Evolutionary conservation across 1,139 yeast species (phyloP).

Genomic region (Geotrichum restrictum): DNA sequence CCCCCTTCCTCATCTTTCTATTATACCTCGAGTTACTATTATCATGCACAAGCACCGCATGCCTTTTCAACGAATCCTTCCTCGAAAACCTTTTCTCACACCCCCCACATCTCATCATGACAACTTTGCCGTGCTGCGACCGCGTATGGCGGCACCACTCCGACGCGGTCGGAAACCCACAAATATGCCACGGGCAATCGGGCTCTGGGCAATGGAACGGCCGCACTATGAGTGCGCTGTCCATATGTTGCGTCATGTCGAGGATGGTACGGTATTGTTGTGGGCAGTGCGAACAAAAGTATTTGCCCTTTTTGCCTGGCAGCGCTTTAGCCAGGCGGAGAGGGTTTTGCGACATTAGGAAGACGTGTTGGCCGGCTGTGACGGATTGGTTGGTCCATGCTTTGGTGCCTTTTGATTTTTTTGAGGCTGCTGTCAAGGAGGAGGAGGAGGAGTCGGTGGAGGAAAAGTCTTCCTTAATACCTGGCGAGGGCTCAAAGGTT

Average conservation of each 20-base stretch:
- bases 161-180: constrained; percentile 58
- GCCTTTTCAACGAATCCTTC: constrained; percentile 31
- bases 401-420: constrained; percentile 2
- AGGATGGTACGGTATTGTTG: constrained; percentile 42
- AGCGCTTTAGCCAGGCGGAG: constrained; percentile 10
- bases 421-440: too few relatives aligned
- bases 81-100: constrained; percentile 57
- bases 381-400: constrained; percentile 21
- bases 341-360: constrained; percentile 8
- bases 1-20: constrained; percentile 4
- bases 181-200: constrained; percentile 59
- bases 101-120: constrained; percentile 38
- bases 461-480: too few relatives aligned
- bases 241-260: constrained; percentile 49
- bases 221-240: constrained; percentile 42
- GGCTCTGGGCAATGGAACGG: constrained; percentile 51
- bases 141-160: constrained; percentile 62
- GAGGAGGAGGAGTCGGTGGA: neutral
- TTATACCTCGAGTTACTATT: constrained; percentile 16
- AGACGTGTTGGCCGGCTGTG: constrained; percentile 5
- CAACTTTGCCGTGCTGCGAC: constrained; percentile 46
- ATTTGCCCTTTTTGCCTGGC: constrained; percentile 47
- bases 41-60: constrained; percentile 15
- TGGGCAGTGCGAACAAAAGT: constrained; percentile 52
- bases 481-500: neutral